Evolutionary conservation across 1,284 basidiomycete species (phyloP), one percentile per base, ranked within the genome.

Genomic region (Pascua guehoae): DNA sequence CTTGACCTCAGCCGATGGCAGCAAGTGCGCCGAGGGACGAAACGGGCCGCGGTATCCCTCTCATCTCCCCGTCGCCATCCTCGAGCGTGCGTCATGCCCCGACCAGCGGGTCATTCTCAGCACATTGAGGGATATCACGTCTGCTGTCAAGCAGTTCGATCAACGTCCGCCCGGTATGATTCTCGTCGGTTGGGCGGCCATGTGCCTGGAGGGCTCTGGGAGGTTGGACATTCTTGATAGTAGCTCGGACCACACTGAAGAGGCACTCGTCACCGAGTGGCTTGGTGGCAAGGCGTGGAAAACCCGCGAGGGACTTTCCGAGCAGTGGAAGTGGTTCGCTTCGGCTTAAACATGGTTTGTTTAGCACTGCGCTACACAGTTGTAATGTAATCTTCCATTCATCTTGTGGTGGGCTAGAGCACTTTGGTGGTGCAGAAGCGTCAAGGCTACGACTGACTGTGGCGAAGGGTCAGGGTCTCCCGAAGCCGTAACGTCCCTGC

Each of bases 91-190:
- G 1, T 90, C 88, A 17, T 89, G 90, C 79, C 85, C 88, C 0
- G 95, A 98, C 76, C 95, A 98, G 75, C 80, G 95, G 8, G 85
- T 91, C 2, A 82, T 97, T 16, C 83, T 83, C 15, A 88, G 87
- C 8, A 97, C 93, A 0, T 75, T 98, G 47, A 81, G 79, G 51
- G 80, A 86, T 58, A 85, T 98, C 42, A 83, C 83, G 8, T 78
- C 78, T 12, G 91, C 89, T 0, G 72, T 98, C 67, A 86, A 88
- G 59, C 78, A 81, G 8, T 90, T 91, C 5, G 89, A 93, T 66
- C 92, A 97, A 72, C 79, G 94, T 24, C 93, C 94, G 8, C 95
- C 95, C 0, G 94, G 92, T 2, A 94, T 98, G 88, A 88, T 98
- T 69, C 82, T 97, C 24, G 83, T 98, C 60, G 94, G 95, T 0